Base-by-base conservation (phyloP, 441 rosid species). In the Croton laevigatus region DNA sequence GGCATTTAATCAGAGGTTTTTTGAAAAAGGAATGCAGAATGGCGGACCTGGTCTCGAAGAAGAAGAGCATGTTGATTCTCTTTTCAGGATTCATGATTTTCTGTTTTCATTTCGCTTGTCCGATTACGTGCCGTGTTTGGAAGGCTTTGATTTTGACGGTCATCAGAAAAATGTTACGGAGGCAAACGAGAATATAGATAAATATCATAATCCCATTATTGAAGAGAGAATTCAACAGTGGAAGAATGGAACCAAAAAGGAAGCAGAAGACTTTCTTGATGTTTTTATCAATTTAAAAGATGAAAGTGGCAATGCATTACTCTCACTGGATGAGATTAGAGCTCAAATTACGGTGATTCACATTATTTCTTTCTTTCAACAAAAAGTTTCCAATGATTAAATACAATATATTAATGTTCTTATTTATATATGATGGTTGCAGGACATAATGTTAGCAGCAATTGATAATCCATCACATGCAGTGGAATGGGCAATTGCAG, bases 121-220 rank as follows among this genome's bases (percentile, higher is more conserved):
- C 3, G 92, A 88, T 78, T 88, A 80, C 55, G 17, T 88, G 53
- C 89, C 94, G 4, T 79, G 64, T 17, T 62, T 84, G 76, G 66
- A 66, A 69, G 81, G 83, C 38, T 65, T 88, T 53, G 90, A 90
- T 51, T 58, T 87, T 27, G 90, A 86, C 71, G 89, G 91, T 0
- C 88, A 90, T 62, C 89, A 83, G 74, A 83, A 74, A 58, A 8
- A 80, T 0, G 57, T 83, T 8, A 78, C 72, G 4, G 59, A 77
- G 2, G 76, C 76, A 32, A 16, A 59, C 37, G n/a, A 16, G 10
- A 75, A 65, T 7, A 20, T 88, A 0, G 75, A 65, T 27, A 86
- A 87, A 65, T 83, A 80, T 53, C 89, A 87, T 22, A 84, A 85
- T 45, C 80, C 89, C 1, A 58, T 86, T 3, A 80, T 89, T 6